Evolutionary conservation across 768 basidiomycete genomes (phyloP).

Genomic region (Tulasnella sp.): DNA sequence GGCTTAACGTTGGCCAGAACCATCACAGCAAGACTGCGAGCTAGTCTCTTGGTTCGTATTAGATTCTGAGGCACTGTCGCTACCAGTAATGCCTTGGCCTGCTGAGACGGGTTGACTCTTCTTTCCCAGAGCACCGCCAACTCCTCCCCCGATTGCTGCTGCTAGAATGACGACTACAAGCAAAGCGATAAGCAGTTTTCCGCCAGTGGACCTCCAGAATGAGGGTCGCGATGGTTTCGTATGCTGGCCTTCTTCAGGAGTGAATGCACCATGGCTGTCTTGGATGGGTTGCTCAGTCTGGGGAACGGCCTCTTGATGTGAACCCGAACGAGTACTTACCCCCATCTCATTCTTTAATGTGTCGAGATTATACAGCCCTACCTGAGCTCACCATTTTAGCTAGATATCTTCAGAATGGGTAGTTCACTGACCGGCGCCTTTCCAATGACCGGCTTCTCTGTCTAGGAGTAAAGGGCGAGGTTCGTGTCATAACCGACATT

Average conservation of each 20-base stretch:
- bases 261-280: neutral
- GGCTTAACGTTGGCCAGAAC: neutral
- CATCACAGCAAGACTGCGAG: neutral
- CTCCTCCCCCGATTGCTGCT: neutral
- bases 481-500: no score
- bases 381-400: no score
- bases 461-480: no score
- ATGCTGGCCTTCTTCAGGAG: neutral
- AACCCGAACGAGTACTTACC: no score
- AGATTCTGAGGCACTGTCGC: neutral
- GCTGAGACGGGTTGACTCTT: neutral
- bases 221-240: neutral
- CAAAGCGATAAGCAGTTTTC: neutral
- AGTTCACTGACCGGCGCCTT: no score
- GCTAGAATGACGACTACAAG: neutral
- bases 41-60: neutral
- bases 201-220: neutral
- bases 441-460: no score
- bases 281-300: no score
- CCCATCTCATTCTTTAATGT: no score
- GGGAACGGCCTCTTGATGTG: no score
- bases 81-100: neutral
- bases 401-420: no score
- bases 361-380: no score
- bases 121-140: neutral